phyloP scores from a whole-genome alignment of 345 rosid species.

The Lepidium africanum region DNA sequence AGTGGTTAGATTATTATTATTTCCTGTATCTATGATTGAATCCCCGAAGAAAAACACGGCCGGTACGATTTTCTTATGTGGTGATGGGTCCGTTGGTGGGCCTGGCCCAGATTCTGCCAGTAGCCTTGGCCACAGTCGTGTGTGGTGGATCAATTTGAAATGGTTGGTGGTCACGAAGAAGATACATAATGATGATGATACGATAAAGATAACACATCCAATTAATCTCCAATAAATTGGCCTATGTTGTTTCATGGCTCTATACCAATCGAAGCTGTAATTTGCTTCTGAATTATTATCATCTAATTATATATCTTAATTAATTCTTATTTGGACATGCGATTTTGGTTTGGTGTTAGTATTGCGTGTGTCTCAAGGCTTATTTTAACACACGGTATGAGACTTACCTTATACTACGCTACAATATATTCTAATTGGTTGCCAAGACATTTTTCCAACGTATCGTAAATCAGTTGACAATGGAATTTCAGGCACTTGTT shows the following conservation, averaged over 20 bases:
- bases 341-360: not conserved
- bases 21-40: conserved; percentile 42
- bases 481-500: not conserved
- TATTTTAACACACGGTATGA: not conserved
- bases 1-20: conserved; percentile 35
- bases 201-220: not conserved
- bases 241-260: not conserved
- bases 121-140: not conserved
- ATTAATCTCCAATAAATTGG: not conserved
- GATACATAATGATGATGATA: not conserved
- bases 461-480: not conserved
- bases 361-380: not conserved
- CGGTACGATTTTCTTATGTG: conserved; percentile 5
- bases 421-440: not conserved
- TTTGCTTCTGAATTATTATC: too few species aligned
- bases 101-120: not conserved
- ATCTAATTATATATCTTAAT: not conserved
- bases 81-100: not conserved
- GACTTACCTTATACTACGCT: not conserved
- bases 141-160: not conserved
- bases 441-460: not conserved
- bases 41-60: conserved; percentile 38
- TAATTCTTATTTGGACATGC: not conserved
- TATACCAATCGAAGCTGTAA: not conserved
- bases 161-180: not conserved